Evolutionary conservation across 257 asterid species (phyloP).

Genomic region (Agastache rugosa): DNA sequence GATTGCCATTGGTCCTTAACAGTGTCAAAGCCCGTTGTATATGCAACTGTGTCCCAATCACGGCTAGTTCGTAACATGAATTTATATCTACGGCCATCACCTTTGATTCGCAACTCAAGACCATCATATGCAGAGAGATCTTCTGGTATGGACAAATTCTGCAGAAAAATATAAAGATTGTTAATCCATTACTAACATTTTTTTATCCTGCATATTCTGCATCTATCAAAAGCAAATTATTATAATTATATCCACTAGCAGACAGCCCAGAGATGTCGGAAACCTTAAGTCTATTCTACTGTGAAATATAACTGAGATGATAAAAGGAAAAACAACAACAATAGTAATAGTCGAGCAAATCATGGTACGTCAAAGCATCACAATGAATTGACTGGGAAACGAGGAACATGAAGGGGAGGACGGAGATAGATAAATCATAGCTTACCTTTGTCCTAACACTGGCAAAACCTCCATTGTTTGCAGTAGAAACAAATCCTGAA

Average conservation of each 20-base stretch:
- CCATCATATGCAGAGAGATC: constrained; percentile 97
- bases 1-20: constrained; percentile 89
- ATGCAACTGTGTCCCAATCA: constrained; percentile 96
- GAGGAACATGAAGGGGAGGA: neutral
- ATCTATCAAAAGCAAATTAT: neutral
- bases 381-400: neutral
- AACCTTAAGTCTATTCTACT: neutral
- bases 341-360: neutral
- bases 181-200: constrained; percentile 10
- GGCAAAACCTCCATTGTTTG: constrained; percentile 95
- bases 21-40: constrained; percentile 79
- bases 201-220: neutral
- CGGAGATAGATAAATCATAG: constrained; percentile 5
- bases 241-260: neutral
- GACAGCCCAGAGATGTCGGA: neutral
- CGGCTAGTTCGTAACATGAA: constrained; percentile 82
- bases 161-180: constrained; percentile 32
- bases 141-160: constrained; percentile 87
- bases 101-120: constrained; percentile 78
- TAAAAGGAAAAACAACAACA: neutral
- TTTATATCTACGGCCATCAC: constrained; percentile 90
- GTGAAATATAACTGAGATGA: neutral
- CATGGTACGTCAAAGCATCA: neutral
- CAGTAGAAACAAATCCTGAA: constrained; percentile 83
- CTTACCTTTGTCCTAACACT: constrained; percentile 85